Percentiles rank a stretch among this genome's conserved stretches.
phyloP scores from a whole-genome alignment of 2,329 filamentous ascomycete genomes.

The Neofusicoccum parvum region DNA sequence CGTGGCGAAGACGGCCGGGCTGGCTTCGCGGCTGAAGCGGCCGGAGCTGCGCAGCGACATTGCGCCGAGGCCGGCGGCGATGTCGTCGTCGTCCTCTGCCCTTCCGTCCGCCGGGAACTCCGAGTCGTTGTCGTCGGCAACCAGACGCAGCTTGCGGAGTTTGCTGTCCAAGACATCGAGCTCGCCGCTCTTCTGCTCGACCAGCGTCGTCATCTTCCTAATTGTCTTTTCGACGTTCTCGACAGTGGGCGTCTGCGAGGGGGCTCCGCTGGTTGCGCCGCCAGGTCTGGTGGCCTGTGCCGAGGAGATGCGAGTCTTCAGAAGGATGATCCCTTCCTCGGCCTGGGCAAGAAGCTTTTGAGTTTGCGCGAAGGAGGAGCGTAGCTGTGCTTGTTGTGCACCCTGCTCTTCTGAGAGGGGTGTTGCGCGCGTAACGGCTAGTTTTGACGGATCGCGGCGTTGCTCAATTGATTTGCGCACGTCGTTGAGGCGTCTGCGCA shows the following conservation, averaged over 20 bases:
- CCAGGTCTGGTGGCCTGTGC: slow-evolving; percentile 54
- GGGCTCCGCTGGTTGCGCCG: slow-evolving; percentile 40
- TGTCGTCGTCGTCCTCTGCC: slow-evolving; percentile 6
- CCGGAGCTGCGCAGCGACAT: slow-evolving; percentile 23
- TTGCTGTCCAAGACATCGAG: slow-evolving; percentile 88
- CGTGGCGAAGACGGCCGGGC: slow-evolving; percentile 38
- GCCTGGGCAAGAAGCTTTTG: slow-evolving; percentile 74
- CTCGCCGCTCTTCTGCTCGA: slow-evolving; percentile 86
- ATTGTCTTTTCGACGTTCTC: slow-evolving; percentile 93
- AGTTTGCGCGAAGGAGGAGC: slow-evolving; percentile 73
- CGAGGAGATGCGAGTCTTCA: slow-evolving; percentile 75
- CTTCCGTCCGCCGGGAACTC: slow-evolving; percentile 27
- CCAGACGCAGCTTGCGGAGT: slow-evolving; percentile 65
- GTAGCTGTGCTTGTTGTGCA: slow-evolving; percentile 79
- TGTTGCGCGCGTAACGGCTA: slow-evolving; percentile 65
- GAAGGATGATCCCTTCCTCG: slow-evolving; percentile 76
- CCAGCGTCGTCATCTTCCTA: slow-evolving; percentile 87
- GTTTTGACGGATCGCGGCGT: slow-evolving; percentile 67
- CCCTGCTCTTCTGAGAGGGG: slow-evolving; percentile 84
- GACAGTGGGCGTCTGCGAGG: slow-evolving; percentile 69
- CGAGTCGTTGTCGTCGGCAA: slow-evolving; percentile 23
- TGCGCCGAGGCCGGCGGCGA: slow-evolving; percentile 20
- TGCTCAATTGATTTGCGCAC: slow-evolving; percentile 74
- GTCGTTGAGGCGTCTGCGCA: slow-evolving; percentile 67
- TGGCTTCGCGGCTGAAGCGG: slow-evolving; percentile 24